Conservation (phyloP, 768 basidiomycete species). For the Grammothele lineata region DNA sequence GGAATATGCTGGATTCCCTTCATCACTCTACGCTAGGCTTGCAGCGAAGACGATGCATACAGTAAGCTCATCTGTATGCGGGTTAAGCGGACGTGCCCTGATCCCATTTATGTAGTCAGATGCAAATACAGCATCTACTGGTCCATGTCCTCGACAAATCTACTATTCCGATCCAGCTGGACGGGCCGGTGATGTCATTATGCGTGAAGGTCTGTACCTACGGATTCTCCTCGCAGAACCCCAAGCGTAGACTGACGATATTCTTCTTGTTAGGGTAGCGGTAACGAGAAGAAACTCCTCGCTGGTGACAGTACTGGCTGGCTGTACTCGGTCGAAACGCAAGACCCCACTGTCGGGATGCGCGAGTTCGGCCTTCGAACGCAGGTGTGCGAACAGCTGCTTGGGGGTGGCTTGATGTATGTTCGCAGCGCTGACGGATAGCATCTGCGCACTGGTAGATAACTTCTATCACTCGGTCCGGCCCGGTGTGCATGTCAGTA, state of each 20-base stretch:
- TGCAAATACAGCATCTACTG: neutral
- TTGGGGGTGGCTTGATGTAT: too few species aligned
- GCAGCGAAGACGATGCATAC: neutral
- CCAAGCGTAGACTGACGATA: too few species aligned
- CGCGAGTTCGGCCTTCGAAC: conserved; percentile 6
- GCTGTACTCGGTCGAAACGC: conserved; percentile 3
- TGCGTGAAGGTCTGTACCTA: conserved; percentile 1
- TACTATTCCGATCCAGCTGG: neutral
- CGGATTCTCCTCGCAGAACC: too few species aligned
- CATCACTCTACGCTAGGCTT: neutral
- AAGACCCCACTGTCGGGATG: neutral
- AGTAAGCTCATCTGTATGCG: neutral
- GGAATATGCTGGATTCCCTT: neutral
- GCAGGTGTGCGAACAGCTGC: conserved; percentile 1
- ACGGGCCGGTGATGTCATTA: neutral
- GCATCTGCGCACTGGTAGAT: neutral
- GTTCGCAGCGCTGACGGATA: too few species aligned
- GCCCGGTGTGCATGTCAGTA: conserved; percentile 1
- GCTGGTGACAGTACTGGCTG: conserved; percentile 8
- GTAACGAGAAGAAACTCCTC: neutral
- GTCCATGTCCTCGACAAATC: too few species aligned
- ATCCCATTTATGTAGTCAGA: neutral
- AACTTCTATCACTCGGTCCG: neutral
- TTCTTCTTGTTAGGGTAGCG: neutral
- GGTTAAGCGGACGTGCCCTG: too few species aligned